Base-by-base conservation (phyloP, 768 basidiomycete species). In the Phallus indusiatus region DNA sequence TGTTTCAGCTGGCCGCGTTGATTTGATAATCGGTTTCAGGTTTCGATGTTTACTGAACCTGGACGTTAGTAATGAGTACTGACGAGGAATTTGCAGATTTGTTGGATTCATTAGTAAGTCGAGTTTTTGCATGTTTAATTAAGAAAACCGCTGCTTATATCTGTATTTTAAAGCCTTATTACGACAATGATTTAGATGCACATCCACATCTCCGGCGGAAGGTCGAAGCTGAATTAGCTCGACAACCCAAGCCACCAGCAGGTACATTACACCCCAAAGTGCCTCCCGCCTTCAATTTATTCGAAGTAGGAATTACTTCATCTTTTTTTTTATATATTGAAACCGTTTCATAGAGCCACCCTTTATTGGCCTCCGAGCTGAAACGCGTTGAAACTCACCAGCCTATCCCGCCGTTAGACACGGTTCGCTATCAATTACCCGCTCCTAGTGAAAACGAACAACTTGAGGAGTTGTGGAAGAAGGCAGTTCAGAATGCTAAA, bases 151-250 rank as follows among this genome's bases (percentile, higher is more conserved):
- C 56, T 33, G 36, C 21, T 34, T 50, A 20, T 16, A 16, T n/a
- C 22, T 48, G 28, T 9, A 7, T 16, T 22, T n/a, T 0, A 33
- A 21, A 59, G 63, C 94, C 94, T 17, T 97, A 96, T 74, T 93
- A 90, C 67, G 94, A 97, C 75, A 90, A 93, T 69, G 92, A 96
- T 69, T 78, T 94, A 54, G 88, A 92, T 61, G 80, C 80, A 57
- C 81, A 79, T 61, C 89, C 90, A 0, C 66, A 78, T 42, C 75
- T 93, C 42, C 83, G 80, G 68, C 80, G 84, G 67, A 86, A 84
- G 68, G 90, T 92, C 16, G 86, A 89, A 58, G 76, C 76, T 63
- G 90, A 92, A 68, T 72, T 93, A 46, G 84, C 84, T 24, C 78
- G 80, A n/a, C 84, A 90, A 68, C 77, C 80, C 16, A 69, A 69